A percentile compares a stretch with the other conserved stretches of the same genome.
phyloP scores from a whole-genome alignment of 202 grass and related monocot species.

The Panicum hallii region DNA sequence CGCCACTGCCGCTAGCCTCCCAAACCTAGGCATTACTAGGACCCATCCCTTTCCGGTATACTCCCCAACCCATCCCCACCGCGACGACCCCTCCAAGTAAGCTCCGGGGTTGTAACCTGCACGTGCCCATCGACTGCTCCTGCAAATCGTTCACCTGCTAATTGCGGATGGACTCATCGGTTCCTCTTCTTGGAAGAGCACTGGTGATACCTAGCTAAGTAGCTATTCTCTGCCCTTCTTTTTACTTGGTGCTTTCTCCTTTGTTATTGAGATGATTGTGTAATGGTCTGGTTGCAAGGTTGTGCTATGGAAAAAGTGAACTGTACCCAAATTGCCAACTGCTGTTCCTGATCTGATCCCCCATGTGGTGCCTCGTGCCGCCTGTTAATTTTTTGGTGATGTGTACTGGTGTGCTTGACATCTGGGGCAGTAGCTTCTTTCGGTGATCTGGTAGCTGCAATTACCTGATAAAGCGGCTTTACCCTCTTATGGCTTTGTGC shows the following conservation, averaged over 20 bases:
- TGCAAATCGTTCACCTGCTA: slow-evolving; percentile 34
- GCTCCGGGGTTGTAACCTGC: slow-evolving; percentile 24
- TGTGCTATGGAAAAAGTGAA: slow-evolving; percentile 13
- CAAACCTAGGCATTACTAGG: not conserved
- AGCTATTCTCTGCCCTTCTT: not conserved
- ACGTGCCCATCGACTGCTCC: slow-evolving; percentile 58
- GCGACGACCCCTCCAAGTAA: not conserved
- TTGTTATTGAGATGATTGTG: not conserved
- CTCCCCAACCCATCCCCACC: not conserved
- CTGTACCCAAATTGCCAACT: slow-evolving; percentile 14
- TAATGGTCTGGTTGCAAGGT: slow-evolving; percentile 20
- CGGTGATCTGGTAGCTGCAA: slow-evolving; percentile 10
- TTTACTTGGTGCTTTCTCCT: not conserved
- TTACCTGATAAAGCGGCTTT: slow-evolving; percentile 24
- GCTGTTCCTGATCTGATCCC: slow-evolving; percentile 39
- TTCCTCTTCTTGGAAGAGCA: slow-evolving; percentile 30
- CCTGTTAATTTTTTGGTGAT: slow-evolving; percentile 22
- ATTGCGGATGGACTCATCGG: slow-evolving; percentile 5
- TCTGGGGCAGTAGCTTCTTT: slow-evolving; percentile 34
- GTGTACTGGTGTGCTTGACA: slow-evolving; percentile 5
- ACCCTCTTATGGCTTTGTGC: not conserved
- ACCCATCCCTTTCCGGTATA: not conserved
- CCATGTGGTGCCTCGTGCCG: slow-evolving; percentile 47
- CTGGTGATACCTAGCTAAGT: slow-evolving; percentile 14
- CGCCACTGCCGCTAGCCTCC: not conserved